Conservation (phyloP, 805 yeast genomes). For the Brettanomyces sp. region DNA sequence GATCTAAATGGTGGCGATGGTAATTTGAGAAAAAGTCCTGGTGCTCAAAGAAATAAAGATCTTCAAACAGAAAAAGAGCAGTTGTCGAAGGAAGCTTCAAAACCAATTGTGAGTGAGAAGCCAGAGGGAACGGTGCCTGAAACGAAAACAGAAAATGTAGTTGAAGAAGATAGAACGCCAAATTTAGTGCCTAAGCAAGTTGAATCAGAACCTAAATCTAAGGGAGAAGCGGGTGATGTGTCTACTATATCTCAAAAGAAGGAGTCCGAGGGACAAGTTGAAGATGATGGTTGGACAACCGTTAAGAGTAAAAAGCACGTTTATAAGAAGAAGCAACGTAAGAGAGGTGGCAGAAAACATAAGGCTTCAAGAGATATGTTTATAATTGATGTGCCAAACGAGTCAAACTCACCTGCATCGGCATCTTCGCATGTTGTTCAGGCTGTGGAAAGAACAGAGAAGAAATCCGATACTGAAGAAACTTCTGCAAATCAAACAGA, state of each 20-base stretch:
- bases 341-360: constrained; percentile 61
- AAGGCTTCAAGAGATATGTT: constrained; percentile 33
- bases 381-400: too few relatives aligned
- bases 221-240: neutral
- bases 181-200: too few relatives aligned
- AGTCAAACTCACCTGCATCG: neutral
- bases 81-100: neutral
- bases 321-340: constrained; percentile 31
- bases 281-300: constrained; percentile 3
- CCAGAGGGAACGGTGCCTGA: constrained; percentile 7
- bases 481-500: constrained; percentile 22
- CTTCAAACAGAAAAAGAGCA: constrained; percentile 5
- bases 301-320: constrained; percentile 1
- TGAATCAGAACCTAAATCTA: neutral
- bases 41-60: constrained; percentile 35
- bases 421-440: neutral
- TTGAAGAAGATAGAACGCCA: neutral
- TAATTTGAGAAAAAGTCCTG: constrained; percentile 66
- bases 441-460: constrained; percentile 1
- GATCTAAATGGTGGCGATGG: constrained; percentile 62
- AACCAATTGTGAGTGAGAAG: constrained; percentile 4
- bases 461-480: constrained; percentile 34
- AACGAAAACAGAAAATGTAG: constrained; percentile 3
- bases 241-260: neutral
- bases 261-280: constrained; percentile 1